Evolutionary conservation across 805 yeast genomes (phyloP), one percentile per base, ranked within the genome.

Genomic region (Candida xiaguanensis): DNA sequence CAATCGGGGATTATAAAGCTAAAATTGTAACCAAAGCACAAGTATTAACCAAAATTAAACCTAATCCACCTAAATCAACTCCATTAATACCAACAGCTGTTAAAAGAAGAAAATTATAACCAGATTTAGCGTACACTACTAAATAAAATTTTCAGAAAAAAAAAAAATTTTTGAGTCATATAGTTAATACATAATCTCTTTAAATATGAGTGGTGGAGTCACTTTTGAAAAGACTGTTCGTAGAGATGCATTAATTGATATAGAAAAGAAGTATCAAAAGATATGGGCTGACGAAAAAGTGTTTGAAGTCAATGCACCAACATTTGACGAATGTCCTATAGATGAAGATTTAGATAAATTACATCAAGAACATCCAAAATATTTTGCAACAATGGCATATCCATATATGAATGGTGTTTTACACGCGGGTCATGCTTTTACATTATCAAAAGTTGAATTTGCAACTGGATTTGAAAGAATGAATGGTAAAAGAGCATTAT

Each of bases 351-450:
- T 68, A 22, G 95, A 83, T 36, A 87, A 84, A 56, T 72, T 93
- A 46, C 88, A 86, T 53, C 74, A 70, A 44, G 75, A 80, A 54
- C 74, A 83, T 61, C 98, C 98, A 41, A 93, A 93, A 63, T 85
- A 75, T 67, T 83, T 88, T 72, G 76, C 87, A 17, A 82, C 95
- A 36, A 90, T 93, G 96, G 98, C 99, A 8, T 93, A 88, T 58
- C 99, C 99, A 31, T 93, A 93, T 67, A 91, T 91, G 97, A 93
- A 93, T 65, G 99, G 99, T 72, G 93, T 86, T 36, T 73, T 93
- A 49, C 99, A 93, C 53, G 97, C 96, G 36, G 99, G 99, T 44
- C 99, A 93, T 64, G 80, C 89, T 51, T 93, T 91, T 72, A 93
- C 98, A 26, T 72, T 91, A 47, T 87, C 97, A 38, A 93, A 93